A percentile compares a stretch with the other conserved stretches of the same genome.
Conservation (phyloP, 306 rosid species). For the Inga leiocalycina region DNA sequence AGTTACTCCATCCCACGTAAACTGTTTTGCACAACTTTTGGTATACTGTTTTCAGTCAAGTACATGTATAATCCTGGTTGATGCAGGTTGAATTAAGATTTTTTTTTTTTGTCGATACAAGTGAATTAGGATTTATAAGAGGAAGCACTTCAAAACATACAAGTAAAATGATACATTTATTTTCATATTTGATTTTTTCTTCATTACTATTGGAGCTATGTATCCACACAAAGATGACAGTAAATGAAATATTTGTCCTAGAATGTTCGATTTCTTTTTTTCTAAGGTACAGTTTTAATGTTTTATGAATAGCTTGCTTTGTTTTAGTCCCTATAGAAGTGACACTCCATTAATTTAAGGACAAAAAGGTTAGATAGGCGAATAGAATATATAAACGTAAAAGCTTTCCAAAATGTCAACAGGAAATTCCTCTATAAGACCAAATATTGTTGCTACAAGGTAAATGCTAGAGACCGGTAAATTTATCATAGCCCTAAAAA, state of each 20-base stretch:
- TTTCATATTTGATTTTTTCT: slow-evolving; percentile 17
- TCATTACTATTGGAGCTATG: slow-evolving; percentile 16
- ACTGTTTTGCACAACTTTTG: slow-evolving; percentile 18
- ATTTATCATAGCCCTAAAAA: slow-evolving; percentile 4
- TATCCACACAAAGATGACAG: not conserved
- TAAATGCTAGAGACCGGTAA: slow-evolving; percentile 17
- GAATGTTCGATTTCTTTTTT: slow-evolving; percentile 4
- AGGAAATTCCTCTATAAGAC: not conserved
- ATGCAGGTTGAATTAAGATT: slow-evolving; percentile 34
- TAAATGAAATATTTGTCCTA: not conserved
- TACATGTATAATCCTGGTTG: slow-evolving; percentile 5
- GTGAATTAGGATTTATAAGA: slow-evolving; percentile 32
- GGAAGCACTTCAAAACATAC: slow-evolving; percentile 17
- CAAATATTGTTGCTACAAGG: slow-evolving; percentile 18
- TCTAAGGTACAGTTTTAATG: not conserved
- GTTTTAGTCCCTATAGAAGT: not conserved
- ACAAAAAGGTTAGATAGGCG: not conserved
- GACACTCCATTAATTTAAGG: not conserved
- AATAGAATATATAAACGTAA: slow-evolving; percentile 7
- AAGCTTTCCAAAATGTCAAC: slow-evolving; percentile 14
- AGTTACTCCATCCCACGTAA: slow-evolving; percentile 18
- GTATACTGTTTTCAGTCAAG: slow-evolving; percentile 15
- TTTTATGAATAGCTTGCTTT: not conserved
- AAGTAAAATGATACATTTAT: slow-evolving; percentile 7
- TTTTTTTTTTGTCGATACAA: not conserved